These are phyloP conservation scores for Verbena officinalis DNA, from an alignment of 257 asterid genomes.

Conservation along the genomic window DNA sequence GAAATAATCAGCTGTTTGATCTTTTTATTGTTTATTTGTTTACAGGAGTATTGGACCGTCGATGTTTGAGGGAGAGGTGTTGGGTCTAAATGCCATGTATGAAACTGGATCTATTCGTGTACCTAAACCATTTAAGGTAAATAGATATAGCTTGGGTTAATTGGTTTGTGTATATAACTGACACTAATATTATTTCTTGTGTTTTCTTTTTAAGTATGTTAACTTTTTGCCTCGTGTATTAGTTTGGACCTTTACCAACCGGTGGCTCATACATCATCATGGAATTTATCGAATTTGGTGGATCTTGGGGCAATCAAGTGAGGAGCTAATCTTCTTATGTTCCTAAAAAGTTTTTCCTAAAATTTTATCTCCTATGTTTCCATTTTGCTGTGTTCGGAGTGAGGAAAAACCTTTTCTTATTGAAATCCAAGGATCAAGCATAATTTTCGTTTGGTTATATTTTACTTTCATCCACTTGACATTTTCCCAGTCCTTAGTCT, in stretches of 20 bases:
- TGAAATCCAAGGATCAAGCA: no score
- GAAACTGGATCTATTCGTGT: constrained; percentile 80
- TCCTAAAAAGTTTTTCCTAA: not conserved
- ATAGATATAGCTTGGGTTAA: constrained; percentile 14
- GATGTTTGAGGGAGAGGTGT: constrained; percentile 96
- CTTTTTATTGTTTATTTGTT: not conserved
- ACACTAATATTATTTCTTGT: not conserved
- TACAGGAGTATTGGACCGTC: constrained; percentile 80
- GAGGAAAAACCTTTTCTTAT: no score
- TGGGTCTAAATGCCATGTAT: constrained; percentile 89
- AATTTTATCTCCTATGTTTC: not conserved
- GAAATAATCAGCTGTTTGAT: no score
- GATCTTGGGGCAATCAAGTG: constrained; percentile 81
- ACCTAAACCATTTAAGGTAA: constrained; percentile 84
- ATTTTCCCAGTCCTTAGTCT: constrained; percentile 65
- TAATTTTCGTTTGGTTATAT: constrained; percentile 6
- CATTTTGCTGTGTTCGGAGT: not conserved
- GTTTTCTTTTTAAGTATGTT: not conserved
- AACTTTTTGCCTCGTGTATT: constrained; percentile 22
- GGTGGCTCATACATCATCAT: constrained; percentile 93
- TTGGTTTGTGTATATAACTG: constrained; percentile 3
- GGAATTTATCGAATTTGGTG: constrained; percentile 89
- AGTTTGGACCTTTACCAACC: constrained; percentile 84
- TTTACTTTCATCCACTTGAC: constrained; percentile 31
- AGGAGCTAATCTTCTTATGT: constrained; percentile 29